Conservation (phyloP, 768 basidiomycete species). For the Pisolithus orientalis region DNA sequence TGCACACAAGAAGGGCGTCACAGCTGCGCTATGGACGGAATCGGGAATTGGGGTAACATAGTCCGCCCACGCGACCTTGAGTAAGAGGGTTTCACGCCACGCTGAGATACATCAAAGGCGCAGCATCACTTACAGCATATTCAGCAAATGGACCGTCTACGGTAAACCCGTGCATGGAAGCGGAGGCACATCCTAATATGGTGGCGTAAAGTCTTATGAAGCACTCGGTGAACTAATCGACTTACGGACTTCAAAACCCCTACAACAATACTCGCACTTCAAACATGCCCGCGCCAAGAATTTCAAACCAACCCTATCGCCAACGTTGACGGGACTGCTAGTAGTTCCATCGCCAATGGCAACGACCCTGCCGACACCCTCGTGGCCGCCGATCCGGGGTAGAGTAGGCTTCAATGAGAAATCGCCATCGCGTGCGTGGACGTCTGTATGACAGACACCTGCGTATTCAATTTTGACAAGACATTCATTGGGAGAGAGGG, state of each 20-base stretch:
- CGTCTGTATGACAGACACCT: slow-evolving; percentile 39
- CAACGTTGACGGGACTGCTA: slow-evolving; percentile 27
- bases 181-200: slow-evolving; percentile 9
- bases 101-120: neutral
- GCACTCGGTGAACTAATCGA: neutral
- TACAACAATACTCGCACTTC: slow-evolving; percentile 35
- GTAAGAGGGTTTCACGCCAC: neutral
- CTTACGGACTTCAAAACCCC: slow-evolving; percentile 29
- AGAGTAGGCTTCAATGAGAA: slow-evolving; percentile 26
- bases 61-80: slow-evolving; percentile 27
- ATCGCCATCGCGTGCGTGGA: slow-evolving; percentile 36
- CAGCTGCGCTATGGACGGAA: slow-evolving; percentile 31
- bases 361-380: slow-evolving; percentile 41
- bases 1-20: slow-evolving; percentile 40
- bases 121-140: slow-evolving; percentile 25
- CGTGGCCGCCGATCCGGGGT: slow-evolving; percentile 37
- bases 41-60: slow-evolving; percentile 43
- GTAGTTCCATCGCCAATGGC: slow-evolving; percentile 34
- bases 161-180: slow-evolving; percentile 27
- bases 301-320: slow-evolving; percentile 39
- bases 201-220: neutral
- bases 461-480: slow-evolving; percentile 38
- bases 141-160: slow-evolving; percentile 41
- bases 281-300: slow-evolving; percentile 36
- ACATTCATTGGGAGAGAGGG: slow-evolving; percentile 20